Conservation (phyloP, 2,329 filamentous ascomycete species). For the Colletotrichum truncatum region DNA sequence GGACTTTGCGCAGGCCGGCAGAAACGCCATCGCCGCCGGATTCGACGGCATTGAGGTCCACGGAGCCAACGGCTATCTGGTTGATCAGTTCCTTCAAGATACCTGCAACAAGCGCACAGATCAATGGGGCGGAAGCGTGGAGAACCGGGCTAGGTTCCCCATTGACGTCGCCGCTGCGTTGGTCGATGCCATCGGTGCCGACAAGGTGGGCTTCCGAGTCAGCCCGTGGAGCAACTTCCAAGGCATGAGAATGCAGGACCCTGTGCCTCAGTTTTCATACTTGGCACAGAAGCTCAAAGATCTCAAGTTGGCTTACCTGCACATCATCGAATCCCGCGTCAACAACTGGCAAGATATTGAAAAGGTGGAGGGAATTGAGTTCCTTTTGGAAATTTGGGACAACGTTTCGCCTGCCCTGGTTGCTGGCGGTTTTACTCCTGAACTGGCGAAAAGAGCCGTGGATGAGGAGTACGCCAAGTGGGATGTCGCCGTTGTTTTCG, state of each 20-base stretch:
- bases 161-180: conserved; percentile 56
- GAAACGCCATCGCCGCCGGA: conserved; percentile 68
- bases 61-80: conserved; percentile 67
- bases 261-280: conserved; percentile 70
- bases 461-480: conserved; percentile 39
- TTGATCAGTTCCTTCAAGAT: conserved; percentile 67
- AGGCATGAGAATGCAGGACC: conserved; percentile 70
- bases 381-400: conserved; percentile 44
- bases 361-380: conserved; percentile 41
- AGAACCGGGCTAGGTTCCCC: conserved; percentile 62
- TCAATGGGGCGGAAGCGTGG: conserved; percentile 60
- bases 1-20: conserved; percentile 62
- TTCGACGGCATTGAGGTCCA: conserved; percentile 76
- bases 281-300: conserved; percentile 59
- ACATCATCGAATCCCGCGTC: conserved; percentile 68
- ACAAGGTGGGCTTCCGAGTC: conserved; percentile 65
- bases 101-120: conserved; percentile 60
- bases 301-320: conserved; percentile 67
- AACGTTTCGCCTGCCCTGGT: conserved; percentile 38
- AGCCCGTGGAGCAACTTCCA: conserved; percentile 70
- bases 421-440: conserved; percentile 43
- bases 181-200: conserved; percentile 53
- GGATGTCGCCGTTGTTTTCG: conserved; percentile 45
- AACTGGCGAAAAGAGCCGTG: conserved; percentile 36
- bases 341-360: conserved; percentile 52